Evolutionary conservation across 1,284 basidiomycete species (phyloP).

Genomic region (Malassezia equina): DNA sequence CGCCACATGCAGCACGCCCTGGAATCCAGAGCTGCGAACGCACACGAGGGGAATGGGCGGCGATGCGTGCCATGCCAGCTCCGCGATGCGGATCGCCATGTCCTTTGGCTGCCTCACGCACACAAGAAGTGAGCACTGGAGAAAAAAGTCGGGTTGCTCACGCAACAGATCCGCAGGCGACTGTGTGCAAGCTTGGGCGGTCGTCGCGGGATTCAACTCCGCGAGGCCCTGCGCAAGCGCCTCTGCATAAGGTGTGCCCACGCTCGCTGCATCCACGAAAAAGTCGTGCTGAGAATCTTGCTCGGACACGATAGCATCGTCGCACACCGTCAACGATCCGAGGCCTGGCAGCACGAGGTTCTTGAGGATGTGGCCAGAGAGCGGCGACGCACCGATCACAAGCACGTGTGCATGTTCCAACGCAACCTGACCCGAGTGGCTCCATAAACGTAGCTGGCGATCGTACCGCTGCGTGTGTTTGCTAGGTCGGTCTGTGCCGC

Average conservation of each 20-base stretch:
- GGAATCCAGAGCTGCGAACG: slow-evolving; percentile 31
- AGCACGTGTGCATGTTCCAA: slow-evolving; percentile 75
- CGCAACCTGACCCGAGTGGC: slow-evolving; percentile 79
- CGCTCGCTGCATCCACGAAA: slow-evolving; percentile 66
- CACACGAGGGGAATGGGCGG: slow-evolving; percentile 33
- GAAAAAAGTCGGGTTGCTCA: slow-evolving; percentile 53
- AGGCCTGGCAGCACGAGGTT: slow-evolving; percentile 91
- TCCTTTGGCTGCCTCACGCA: slow-evolving; percentile 53
- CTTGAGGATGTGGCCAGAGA: slow-evolving; percentile 76
- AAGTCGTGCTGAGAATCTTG: slow-evolving; percentile 90
- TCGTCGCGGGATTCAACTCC: slow-evolving; percentile 80
- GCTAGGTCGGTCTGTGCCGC: slow-evolving; percentile 6
- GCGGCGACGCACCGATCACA: slow-evolving; percentile 67
- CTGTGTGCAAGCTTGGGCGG: background rate
- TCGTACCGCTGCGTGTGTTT: slow-evolving; percentile 44
- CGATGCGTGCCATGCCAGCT: slow-evolving; percentile 26
- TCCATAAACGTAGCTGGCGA: slow-evolving; percentile 67
- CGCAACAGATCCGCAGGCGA: slow-evolving; percentile 52
- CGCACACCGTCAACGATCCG: slow-evolving; percentile 79
- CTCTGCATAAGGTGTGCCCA: slow-evolving; percentile 68
- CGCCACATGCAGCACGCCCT: slow-evolving; percentile 32
- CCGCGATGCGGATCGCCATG: slow-evolving; percentile 27
- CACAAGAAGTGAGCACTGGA: slow-evolving; percentile 67
- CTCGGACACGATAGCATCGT: slow-evolving; percentile 56
- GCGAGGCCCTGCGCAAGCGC: slow-evolving; percentile 67